Percentiles rank a stretch among this genome's conserved stretches.
phyloP scores from a whole-genome alignment of 2,329 filamentous ascomycete species.

The Chaetomium globosum region DNA sequence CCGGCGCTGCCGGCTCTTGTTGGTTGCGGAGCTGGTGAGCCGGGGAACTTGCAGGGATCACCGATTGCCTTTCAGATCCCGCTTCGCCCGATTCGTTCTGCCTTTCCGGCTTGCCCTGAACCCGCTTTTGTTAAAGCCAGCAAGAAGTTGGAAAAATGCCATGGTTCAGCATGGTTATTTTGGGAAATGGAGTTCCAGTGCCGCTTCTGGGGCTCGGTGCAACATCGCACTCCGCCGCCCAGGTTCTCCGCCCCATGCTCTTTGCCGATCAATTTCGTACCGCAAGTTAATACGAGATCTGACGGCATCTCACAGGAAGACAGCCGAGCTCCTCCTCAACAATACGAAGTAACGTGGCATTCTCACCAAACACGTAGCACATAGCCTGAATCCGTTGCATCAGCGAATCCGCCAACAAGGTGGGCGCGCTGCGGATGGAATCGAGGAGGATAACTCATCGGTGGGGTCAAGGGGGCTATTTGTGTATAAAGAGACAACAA shows the following conservation, averaged over 20 bases:
- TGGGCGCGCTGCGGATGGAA: not conserved
- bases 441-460: not conserved
- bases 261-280: conserved; percentile 21
- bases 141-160: not conserved
- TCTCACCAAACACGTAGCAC: not conserved
- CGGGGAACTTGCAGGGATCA: not conserved
- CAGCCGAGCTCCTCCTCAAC: conserved; percentile 2
- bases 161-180: conserved; percentile 15
- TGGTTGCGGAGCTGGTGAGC: not conserved
- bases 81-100: not conserved
- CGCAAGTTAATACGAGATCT: conserved; percentile 22
- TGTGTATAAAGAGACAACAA: not conserved
- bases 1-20: not conserved
- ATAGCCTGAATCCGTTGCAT: conserved; percentile 10
- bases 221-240: not conserved
- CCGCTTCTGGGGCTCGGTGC: not conserved
- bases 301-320: not conserved
- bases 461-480: not conserved
- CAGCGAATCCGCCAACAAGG: not conserved
- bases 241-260: conserved; percentile 1
- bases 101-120: not conserved
- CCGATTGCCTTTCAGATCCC: not conserved
- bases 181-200: not conserved
- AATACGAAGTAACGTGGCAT: conserved; percentile 17
- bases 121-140: not conserved